Percentiles rank a stretch among this genome's conserved stretches.
phyloP scores from a whole-genome alignment of 2,329 filamentous ascomycete genomes.

The Penicillium occitanis region DNA sequence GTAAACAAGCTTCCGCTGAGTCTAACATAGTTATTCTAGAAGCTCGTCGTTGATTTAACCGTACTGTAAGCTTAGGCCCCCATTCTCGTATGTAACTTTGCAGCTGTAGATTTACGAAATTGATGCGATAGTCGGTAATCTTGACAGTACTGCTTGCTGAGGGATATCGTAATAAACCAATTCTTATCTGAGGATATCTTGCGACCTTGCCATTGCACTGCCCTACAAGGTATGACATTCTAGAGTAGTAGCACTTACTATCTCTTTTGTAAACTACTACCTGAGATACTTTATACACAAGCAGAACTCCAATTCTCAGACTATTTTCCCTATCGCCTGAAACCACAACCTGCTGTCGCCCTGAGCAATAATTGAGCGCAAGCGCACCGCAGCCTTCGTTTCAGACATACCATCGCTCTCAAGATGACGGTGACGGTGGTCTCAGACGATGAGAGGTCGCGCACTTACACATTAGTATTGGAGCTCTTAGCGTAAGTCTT shows the following conservation, averaged over 20 bases:
- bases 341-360: neutral
- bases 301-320: neutral
- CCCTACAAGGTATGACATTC: neutral
- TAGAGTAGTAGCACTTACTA: neutral
- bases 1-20: neutral
- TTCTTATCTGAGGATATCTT: neutral
- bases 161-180: neutral
- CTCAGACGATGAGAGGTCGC: slow-evolving; percentile 95
- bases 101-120: neutral
- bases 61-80: neutral
- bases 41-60: neutral
- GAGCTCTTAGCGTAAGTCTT: slow-evolving; percentile 99
- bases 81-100: neutral
- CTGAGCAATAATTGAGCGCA: slow-evolving; percentile 40
- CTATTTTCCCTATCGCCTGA: neutral
- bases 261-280: neutral
- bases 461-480: slow-evolving; percentile 94
- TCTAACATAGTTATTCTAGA: neutral
- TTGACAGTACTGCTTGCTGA: neutral
- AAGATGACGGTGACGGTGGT: slow-evolving; percentile 4
- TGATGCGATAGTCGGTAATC: neutral
- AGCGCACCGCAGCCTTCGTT: slow-evolving; percentile 1
- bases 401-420: neutral
- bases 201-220: neutral
- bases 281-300: slow-evolving; percentile 3